A percentile compares a stretch with the other conserved stretches of the same genome.
These are phyloP conservation scores for Hydnum rufescens DNA, from an alignment of 768 basidiomycete genomes.

Conservation along the genomic window DNA sequence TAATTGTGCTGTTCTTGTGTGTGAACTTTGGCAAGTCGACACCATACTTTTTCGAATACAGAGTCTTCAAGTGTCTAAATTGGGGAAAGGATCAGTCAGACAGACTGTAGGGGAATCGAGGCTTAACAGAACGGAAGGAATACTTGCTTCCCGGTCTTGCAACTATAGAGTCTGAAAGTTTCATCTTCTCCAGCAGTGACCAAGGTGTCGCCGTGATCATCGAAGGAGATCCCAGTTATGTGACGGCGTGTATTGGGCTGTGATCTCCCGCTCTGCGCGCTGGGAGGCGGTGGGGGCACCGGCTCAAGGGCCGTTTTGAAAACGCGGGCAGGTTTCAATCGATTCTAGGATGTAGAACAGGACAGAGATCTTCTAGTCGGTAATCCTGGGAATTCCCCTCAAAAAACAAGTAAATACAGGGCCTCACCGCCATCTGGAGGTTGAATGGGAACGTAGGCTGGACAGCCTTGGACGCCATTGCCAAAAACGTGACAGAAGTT, in stretches of 20 bases:
- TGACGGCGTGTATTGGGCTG: conserved; percentile 32
- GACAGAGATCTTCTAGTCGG: neutral
- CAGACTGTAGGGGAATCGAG: conserved; percentile 12
- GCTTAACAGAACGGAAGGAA: neutral
- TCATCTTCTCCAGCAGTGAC: conserved; percentile 87
- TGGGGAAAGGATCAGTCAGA: conserved; percentile 2
- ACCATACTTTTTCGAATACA: conserved; percentile 92
- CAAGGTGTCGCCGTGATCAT: conserved; percentile 71
- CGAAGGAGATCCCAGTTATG: conserved; percentile 78
- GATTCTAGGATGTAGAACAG: conserved; percentile 25
- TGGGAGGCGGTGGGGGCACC: conserved; percentile 23
- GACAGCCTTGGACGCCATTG: conserved; percentile 6
- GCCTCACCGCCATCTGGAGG: conserved; percentile 5
- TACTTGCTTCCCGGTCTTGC: conserved; percentile 85
- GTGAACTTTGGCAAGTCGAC: conserved; percentile 89
- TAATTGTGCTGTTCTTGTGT: conserved; percentile 65
- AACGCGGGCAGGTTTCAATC: conserved; percentile 76
- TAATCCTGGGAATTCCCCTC: too few relatives aligned
- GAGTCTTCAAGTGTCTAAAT: conserved; percentile 43
- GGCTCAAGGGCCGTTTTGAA: conserved; percentile 63
- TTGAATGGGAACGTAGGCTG: conserved; percentile 8
- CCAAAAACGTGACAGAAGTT: too few relatives aligned
- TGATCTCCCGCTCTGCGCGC: conserved; percentile 12
- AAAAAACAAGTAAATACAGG: neutral
- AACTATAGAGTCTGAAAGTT: conserved; percentile 73